Conservation (phyloP, 306 rosid species). For the Prunus campanulata region DNA sequence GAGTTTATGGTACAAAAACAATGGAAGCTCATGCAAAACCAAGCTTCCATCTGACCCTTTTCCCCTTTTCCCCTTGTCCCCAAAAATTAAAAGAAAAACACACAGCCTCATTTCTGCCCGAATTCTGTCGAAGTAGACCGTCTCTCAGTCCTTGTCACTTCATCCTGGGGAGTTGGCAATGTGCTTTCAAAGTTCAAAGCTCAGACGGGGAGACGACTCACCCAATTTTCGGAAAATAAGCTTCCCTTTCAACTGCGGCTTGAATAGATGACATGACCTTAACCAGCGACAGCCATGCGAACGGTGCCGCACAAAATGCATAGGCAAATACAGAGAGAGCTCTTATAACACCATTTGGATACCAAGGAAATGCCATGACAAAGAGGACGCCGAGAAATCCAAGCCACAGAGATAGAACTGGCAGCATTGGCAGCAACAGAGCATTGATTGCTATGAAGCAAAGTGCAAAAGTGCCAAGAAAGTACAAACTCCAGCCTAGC, state of each 20-base stretch:
- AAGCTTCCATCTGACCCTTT: neutral
- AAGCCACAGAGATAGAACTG: slow-evolving; percentile 57
- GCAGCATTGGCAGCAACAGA: slow-evolving; percentile 60
- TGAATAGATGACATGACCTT: slow-evolving; percentile 59
- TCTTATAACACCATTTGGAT: slow-evolving; percentile 64
- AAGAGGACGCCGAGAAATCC: slow-evolving; percentile 56
- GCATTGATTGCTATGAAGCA: slow-evolving; percentile 50
- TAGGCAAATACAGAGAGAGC: slow-evolving; percentile 64
- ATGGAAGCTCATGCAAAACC: slow-evolving; percentile 1
- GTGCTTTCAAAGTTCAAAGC: slow-evolving; percentile 45
- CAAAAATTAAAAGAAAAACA: neutral
- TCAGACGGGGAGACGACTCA: slow-evolving; percentile 48
- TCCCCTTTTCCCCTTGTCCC: neutral
- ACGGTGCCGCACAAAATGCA: slow-evolving; percentile 69
- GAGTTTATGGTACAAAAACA: slow-evolving; percentile 3
- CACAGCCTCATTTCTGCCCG: neutral
- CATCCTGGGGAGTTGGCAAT: neutral
- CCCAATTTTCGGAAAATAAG: slow-evolving; percentile 57
- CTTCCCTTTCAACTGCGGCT: slow-evolving; percentile 67
- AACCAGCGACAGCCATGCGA: slow-evolving; percentile 51
- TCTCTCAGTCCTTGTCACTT: neutral
- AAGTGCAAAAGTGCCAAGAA: slow-evolving; percentile 63
- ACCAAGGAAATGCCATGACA: slow-evolving; percentile 86
- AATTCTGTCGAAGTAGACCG: neutral
- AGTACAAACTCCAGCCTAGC: slow-evolving; percentile 70